These are phyloP conservation scores for Camillea tinctor DNA, from an alignment of 2,329 filamentous ascomycete species.

Conservation along the genomic window DNA sequence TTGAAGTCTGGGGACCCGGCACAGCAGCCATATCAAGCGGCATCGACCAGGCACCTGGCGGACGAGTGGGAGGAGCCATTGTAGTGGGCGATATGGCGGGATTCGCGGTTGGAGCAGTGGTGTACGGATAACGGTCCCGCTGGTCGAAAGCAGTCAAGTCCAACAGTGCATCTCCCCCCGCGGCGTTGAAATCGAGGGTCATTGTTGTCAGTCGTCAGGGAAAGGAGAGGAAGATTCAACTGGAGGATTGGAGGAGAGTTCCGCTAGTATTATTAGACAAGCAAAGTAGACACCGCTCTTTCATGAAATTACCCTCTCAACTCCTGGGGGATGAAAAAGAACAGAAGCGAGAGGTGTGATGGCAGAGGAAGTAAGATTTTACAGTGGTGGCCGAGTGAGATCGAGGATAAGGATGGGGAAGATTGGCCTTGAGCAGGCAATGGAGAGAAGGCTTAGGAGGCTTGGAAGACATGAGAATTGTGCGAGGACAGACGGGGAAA, in stretches of 20 bases:
- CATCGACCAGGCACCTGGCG: slow-evolving; percentile 48
- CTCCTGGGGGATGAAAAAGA: slow-evolving; percentile 28
- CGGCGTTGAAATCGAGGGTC: slow-evolving; percentile 61
- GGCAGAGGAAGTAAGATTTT: slow-evolving; percentile 34
- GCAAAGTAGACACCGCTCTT: slow-evolving; percentile 47
- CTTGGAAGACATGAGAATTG: slow-evolving; percentile 22
- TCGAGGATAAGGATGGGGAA: slow-evolving; percentile 31
- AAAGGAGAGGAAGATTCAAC: slow-evolving; percentile 32
- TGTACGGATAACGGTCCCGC: slow-evolving; percentile 55
- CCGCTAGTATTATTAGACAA: slow-evolving; percentile 47
- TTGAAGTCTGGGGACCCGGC: slow-evolving; percentile 37
- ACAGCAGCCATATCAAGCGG: slow-evolving; percentile 51
- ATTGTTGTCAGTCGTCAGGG: slow-evolving; percentile 38
- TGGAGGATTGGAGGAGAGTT: slow-evolving; percentile 38
- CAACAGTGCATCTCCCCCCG: slow-evolving; percentile 58
- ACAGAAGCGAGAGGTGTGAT: slow-evolving; percentile 21
- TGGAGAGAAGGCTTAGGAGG: slow-evolving; percentile 16
- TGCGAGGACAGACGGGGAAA: slow-evolving; percentile 32
- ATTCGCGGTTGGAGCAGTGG: slow-evolving; percentile 39
- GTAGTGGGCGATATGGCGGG: slow-evolving; percentile 37
- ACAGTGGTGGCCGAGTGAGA: slow-evolving; percentile 32
- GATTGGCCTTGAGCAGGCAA: slow-evolving; percentile 26
- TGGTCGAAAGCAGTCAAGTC: slow-evolving; percentile 60
- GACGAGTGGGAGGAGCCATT: slow-evolving; percentile 39
- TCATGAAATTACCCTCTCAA: slow-evolving; percentile 30